These are phyloP conservation scores for Solanum boliviense DNA, from an alignment of 257 asterid species.

Conservation along the genomic window DNA sequence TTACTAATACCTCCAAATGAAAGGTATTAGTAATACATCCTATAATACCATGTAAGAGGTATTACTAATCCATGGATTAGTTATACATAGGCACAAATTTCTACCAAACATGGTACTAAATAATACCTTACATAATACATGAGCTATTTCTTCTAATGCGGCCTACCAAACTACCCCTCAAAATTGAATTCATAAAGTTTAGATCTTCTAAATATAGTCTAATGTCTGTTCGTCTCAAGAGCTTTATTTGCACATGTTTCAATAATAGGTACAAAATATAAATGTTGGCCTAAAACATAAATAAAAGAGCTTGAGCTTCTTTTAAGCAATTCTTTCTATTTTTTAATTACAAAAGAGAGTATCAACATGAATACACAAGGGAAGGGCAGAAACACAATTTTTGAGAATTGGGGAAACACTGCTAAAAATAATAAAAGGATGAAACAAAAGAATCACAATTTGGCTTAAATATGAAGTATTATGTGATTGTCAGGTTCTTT, in stretches of 20 bases:
- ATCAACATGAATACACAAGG: constrained; percentile 34
- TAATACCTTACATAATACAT: no score
- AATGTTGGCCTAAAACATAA: not conserved
- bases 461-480: not conserved
- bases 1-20: no score
- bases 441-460: constrained; percentile 12
- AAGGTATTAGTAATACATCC: no score
- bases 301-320: not conserved
- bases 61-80: no score
- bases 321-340: not conserved
- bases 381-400: constrained; percentile 32
- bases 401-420: constrained; percentile 23
- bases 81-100: no score
- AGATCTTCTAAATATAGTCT: not conserved
- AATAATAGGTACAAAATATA: not conserved
- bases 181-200: not conserved
- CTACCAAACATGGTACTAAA: no score
- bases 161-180: no score
- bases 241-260: not conserved
- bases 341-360: constrained; percentile 30
- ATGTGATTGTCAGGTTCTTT: constrained; percentile 8
- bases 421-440: constrained; percentile 20
- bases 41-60: no score
- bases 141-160: no score
- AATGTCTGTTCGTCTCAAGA: not conserved